Evolutionary conservation across 2,329 filamentous ascomycete genomes (phyloP).

Genomic region (Lecanoromycetidae sp.): DNA sequence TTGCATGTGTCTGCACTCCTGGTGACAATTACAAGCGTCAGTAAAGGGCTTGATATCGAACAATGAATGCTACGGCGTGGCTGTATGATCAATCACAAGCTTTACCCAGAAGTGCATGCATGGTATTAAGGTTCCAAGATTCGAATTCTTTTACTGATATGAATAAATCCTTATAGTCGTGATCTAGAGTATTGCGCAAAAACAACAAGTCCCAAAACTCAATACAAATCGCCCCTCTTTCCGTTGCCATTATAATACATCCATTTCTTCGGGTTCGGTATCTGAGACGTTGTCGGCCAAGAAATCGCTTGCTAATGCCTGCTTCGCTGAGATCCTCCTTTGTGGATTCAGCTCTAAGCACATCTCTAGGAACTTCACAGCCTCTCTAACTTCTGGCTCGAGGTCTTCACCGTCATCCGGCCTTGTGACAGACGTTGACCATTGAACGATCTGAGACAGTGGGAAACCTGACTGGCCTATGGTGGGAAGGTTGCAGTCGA

Average conservation of each 20-base stretch:
- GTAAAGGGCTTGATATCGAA: too few species aligned
- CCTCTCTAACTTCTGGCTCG: slow-evolving; percentile 56
- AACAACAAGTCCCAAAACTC: too few species aligned
- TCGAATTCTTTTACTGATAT: too few species aligned
- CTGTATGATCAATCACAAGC: too few species aligned
- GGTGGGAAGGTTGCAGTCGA: slow-evolving; percentile 86
- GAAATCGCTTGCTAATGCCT: slow-evolving; percentile 64
- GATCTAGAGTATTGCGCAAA: background rate
- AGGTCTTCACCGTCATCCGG: slow-evolving; percentile 40
- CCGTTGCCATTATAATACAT: slow-evolving; percentile 18
- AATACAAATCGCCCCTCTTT: background rate
- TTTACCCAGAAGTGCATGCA: too few species aligned
- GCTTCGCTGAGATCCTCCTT: slow-evolving; percentile 59
- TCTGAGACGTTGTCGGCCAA: slow-evolving; percentile 31
- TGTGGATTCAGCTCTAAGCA: slow-evolving; percentile 68
- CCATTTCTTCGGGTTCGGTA: slow-evolving; percentile 44
- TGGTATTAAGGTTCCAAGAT: too few species aligned
- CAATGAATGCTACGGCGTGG: too few species aligned
- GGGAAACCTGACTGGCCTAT: slow-evolving; percentile 75
- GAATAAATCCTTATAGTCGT: background rate
- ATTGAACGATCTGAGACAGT: slow-evolving; percentile 86
- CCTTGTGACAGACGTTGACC: slow-evolving; percentile 52
- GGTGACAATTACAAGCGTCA: too few species aligned
- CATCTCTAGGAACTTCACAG: slow-evolving; percentile 56
- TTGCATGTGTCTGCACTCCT: too few species aligned